Evolutionary conservation across 768 basidiomycete genomes (phyloP).

Genomic region (Daedaleopsis sinensis): DNA sequence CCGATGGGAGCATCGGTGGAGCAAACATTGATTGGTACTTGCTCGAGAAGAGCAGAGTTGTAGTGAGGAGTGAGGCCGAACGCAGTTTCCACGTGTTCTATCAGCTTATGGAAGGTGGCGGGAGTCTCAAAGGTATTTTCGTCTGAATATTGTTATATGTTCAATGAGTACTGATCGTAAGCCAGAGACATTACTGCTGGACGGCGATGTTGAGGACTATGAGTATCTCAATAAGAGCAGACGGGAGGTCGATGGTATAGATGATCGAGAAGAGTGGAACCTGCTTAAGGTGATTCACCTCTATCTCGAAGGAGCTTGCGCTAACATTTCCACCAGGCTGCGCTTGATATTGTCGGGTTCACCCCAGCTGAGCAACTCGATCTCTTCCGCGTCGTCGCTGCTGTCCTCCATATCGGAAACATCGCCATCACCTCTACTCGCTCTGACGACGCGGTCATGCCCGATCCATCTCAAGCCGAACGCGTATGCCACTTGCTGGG

Average conservation of each 20-base stretch:
- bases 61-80: slow-evolving; percentile 85
- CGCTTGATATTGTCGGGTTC: slow-evolving; percentile 91
- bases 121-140: slow-evolving; percentile 63
- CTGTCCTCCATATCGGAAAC: slow-evolving; percentile 95
- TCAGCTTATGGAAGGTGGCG: slow-evolving; percentile 82
- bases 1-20: slow-evolving; percentile 92
- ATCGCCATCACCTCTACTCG: slow-evolving; percentile 80
- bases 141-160: slow-evolving; percentile 5
- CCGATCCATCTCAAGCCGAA: slow-evolving; percentile 83
- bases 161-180: slow-evolving; percentile 1
- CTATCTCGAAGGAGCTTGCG: not conserved
- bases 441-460: slow-evolving; percentile 78
- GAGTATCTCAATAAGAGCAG: slow-evolving; percentile 91
- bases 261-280: slow-evolving; percentile 89
- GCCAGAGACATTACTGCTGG: slow-evolving; percentile 73
- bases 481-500: slow-evolving; percentile 91
- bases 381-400: slow-evolving; percentile 91
- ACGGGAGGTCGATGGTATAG: slow-evolving; percentile 91
- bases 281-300: slow-evolving; percentile 61
- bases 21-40: slow-evolving; percentile 99
- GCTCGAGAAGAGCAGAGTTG: slow-evolving; percentile 95
- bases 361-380: slow-evolving; percentile 82
- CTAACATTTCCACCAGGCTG: slow-evolving; percentile 49
- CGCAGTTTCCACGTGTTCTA: slow-evolving; percentile 98
- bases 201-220: slow-evolving; percentile 77